phyloP scores from a whole-genome alignment of 176 grass and related monocot species.

The Oryza meyeriana region DNA sequence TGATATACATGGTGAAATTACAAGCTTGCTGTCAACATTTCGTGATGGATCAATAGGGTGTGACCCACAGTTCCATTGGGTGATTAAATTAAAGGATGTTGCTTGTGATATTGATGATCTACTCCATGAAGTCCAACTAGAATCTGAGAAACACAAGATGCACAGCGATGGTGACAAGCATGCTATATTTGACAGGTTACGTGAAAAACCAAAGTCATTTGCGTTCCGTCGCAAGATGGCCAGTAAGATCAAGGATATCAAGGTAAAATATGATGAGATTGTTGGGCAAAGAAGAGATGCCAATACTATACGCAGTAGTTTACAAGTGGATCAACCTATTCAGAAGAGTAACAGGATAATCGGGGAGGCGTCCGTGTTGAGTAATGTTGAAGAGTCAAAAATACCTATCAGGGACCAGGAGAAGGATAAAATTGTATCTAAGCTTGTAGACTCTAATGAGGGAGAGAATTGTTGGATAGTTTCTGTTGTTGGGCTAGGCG shows the following conservation, averaged over 20 bases:
- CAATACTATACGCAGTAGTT: not conserved
- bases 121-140: not conserved
- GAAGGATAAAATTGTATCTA: not conserved
- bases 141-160: not conserved
- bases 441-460: not conserved
- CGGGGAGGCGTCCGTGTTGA: not conserved
- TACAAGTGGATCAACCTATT: too few relatives aligned
- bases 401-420: conserved; percentile 1
- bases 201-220: too few relatives aligned
- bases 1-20: not conserved
- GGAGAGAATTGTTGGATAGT: not conserved
- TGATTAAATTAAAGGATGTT: not conserved
- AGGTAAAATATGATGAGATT: not conserved
- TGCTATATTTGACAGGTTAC: too few relatives aligned
- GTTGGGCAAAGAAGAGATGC: not conserved
- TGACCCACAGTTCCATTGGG: not conserved
- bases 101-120: not conserved
- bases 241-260: not conserved
- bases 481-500: conserved; percentile 23
- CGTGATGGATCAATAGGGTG: too few relatives aligned
- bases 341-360: not conserved
- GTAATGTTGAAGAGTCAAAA: not conserved
- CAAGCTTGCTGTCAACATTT: not conserved
- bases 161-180: too few relatives aligned
- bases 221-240: too few relatives aligned